Conservation (phyloP, 306 rosid genomes). For the Quercus wislizeni region DNA sequence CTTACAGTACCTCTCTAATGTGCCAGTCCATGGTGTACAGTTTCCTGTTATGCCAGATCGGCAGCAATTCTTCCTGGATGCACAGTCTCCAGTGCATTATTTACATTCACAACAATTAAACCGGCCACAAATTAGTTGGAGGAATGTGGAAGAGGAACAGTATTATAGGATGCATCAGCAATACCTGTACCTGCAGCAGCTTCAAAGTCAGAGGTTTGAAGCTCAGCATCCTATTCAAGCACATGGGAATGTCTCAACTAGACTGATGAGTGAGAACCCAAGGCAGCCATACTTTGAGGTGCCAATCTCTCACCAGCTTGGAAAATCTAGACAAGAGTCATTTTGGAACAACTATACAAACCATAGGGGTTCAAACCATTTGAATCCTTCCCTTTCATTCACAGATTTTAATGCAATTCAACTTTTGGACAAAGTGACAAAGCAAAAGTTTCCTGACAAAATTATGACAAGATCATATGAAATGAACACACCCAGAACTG, state of each 20-base stretch:
- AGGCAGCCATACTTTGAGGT: constrained; percentile 37
- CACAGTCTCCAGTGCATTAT: constrained; percentile 23
- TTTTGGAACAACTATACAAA: constrained; percentile 26
- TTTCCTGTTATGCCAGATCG: constrained; percentile 40
- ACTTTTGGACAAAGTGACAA: constrained; percentile 27
- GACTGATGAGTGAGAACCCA: constrained; percentile 8
- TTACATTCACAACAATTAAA: constrained; percentile 30
- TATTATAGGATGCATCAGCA: constrained; percentile 25
- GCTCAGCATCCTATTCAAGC: constrained; percentile 36
- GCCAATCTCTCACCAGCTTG: constrained; percentile 33
- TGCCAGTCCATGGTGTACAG: constrained; percentile 35
- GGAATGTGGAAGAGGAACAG: constrained; percentile 38
- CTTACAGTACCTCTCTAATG: constrained; percentile 29
- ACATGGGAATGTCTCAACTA: constrained; percentile 26
- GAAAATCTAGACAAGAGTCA: constrained; percentile 27
- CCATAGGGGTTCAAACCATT: constrained; percentile 26
- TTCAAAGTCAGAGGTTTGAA: constrained; percentile 33
- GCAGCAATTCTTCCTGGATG: constrained; percentile 30
- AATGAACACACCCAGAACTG: constrained; percentile 22
- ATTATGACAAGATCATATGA: constrained; percentile 32
- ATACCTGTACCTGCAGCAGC: constrained; percentile 34
- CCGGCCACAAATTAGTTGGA: constrained; percentile 40
- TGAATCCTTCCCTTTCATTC: constrained; percentile 26
- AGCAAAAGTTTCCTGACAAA: constrained; percentile 36
- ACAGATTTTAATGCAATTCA: constrained; percentile 20